Evolutionary conservation across 805 yeast genomes (phyloP).

Genomic region (Maudiozyma pseudohumilis): DNA sequence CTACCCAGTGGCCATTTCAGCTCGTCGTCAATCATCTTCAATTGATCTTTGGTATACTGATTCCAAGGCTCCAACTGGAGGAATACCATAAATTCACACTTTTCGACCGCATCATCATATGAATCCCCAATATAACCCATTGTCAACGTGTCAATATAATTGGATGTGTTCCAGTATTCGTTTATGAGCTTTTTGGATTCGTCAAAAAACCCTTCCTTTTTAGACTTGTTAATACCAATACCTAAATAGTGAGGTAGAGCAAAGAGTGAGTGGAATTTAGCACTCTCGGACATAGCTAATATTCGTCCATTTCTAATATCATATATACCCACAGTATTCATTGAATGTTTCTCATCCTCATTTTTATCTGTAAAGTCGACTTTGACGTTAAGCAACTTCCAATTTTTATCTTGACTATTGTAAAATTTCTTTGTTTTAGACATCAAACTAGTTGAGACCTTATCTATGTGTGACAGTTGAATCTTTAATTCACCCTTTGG

Average conservation of each 20-base stretch:
- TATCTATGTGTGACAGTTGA: constrained; percentile 17
- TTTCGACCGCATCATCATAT: constrained; percentile 28
- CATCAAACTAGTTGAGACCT: constrained; percentile 12
- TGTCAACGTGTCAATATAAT: constrained; percentile 33
- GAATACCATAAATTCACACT: constrained; percentile 65
- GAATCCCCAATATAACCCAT: constrained; percentile 34
- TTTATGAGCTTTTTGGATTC: constrained; percentile 36
- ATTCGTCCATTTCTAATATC: constrained; percentile 59
- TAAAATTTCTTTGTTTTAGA: constrained; percentile 14
- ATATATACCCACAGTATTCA: constrained; percentile 52
- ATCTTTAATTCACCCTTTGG: constrained; percentile 19
- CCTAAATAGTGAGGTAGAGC: constrained; percentile 46
- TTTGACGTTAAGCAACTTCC: constrained; percentile 31
- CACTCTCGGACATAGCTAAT: constrained; percentile 48
- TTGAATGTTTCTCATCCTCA: constrained; percentile 40
- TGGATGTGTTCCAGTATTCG: constrained; percentile 36
- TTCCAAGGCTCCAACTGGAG: constrained; percentile 60
- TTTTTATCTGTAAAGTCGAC: constrained; percentile 33
- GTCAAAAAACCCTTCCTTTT: constrained; percentile 34
- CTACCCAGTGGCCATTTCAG: constrained; percentile 64
- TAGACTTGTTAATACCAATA: constrained; percentile 34
- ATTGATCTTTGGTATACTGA: constrained; percentile 38
- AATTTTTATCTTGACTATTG: constrained; percentile 30
- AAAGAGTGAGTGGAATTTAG: constrained; percentile 52
- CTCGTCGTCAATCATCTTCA: constrained; percentile 62